A percentile compares a stretch with the other conserved stretches of the same genome.
phyloP scores from a whole-genome alignment of 2,329 filamentous ascomycete genomes.

The Aspergillus phoenicis region DNA sequence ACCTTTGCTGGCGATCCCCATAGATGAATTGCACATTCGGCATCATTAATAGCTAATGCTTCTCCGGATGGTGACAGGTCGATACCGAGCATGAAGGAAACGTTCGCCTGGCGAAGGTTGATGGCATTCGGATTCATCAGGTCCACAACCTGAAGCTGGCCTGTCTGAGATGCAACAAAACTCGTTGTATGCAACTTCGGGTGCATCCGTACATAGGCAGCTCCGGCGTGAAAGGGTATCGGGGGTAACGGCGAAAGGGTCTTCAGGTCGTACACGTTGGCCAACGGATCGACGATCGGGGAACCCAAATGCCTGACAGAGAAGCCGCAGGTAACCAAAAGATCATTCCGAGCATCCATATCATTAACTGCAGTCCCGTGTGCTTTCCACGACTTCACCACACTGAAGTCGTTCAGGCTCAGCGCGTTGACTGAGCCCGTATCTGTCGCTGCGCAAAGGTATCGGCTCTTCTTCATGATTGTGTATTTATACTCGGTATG shows the following conservation, averaged over 20 bases:
- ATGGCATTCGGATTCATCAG: conserved; percentile 90
- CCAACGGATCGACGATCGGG: conserved; percentile 85
- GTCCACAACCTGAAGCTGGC: conserved; percentile 94
- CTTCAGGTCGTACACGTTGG: conserved; percentile 95
- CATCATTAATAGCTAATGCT: conserved; percentile 78
- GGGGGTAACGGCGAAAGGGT: conserved; percentile 84
- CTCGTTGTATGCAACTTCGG: conserved; percentile 93
- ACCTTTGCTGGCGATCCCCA: conserved; percentile 88
- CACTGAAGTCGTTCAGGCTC: conserved; percentile 73
- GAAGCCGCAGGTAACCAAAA: conserved; percentile 92
- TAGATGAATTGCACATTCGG: conserved; percentile 75
- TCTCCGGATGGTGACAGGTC: conserved; percentile 88
- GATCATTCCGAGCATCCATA: conserved; percentile 95
- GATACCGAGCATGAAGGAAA: conserved; percentile 75
- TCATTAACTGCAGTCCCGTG: conserved; percentile 89
- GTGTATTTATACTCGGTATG: conserved; percentile 77
- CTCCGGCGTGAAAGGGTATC: conserved; percentile 87
- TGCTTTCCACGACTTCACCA: conserved; percentile 86
- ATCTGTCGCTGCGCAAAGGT: conserved; percentile 88
- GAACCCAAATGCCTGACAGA: conserved; percentile 78
- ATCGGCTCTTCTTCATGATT: conserved; percentile 84
- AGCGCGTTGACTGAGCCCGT: conserved; percentile 83
- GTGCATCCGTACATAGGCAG: conserved; percentile 94
- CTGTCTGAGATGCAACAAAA: conserved; percentile 87
- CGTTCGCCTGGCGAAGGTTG: conserved; percentile 79